Conservation (phyloP, 31 red algal genomes). For the Odonthalia washingtoniensis region DNA sequence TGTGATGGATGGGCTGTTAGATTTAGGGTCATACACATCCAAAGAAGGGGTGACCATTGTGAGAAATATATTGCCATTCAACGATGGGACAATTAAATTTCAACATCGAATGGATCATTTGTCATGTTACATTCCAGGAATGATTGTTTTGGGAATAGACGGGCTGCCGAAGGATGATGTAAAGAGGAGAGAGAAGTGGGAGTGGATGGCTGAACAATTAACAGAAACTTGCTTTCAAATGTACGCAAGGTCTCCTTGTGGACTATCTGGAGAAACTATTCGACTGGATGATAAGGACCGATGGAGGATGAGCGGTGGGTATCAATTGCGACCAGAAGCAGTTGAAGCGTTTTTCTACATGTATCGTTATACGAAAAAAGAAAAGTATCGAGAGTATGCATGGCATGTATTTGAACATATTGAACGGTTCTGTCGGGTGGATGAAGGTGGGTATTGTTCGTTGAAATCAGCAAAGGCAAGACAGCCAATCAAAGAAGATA, state of each 20-base stretch:
- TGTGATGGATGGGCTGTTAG: slow-evolving; percentile 66
- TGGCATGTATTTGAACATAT: slow-evolving; percentile 80
- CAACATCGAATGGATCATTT: slow-evolving; percentile 81
- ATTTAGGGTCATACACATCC: slow-evolving; percentile 44
- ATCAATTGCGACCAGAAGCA: slow-evolving; percentile 87
- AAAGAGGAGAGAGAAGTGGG: slow-evolving; percentile 54
- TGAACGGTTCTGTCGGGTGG: slow-evolving; percentile 65
- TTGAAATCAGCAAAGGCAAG: slow-evolving; percentile 39
- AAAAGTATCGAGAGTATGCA: slow-evolving; percentile 82
- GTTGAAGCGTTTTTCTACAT: slow-evolving; percentile 95
- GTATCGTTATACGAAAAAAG: slow-evolving; percentile 74
- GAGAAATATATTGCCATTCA: slow-evolving; percentile 36
- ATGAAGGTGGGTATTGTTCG: slow-evolving; percentile 55
- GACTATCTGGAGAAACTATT: too few relatives aligned
- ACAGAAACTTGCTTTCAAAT: slow-evolving; percentile 83
- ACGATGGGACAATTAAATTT: slow-evolving; percentile 45
- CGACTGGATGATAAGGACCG: too few relatives aligned
- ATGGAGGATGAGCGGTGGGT: slow-evolving; percentile 71
- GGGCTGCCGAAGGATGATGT: slow-evolving; percentile 51
- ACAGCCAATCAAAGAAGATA: slow-evolving; percentile 61
- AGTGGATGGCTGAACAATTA: slow-evolving; percentile 56
- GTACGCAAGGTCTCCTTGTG: slow-evolving; percentile 70
- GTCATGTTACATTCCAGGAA: slow-evolving; percentile 79
- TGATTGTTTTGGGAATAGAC: slow-evolving; percentile 72
- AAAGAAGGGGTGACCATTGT: slow-evolving; percentile 52